These are phyloP conservation scores for Akanthomyces dipterigenus DNA, from an alignment of 2,329 filamentous ascomycete species.

Conservation along the genomic window DNA sequence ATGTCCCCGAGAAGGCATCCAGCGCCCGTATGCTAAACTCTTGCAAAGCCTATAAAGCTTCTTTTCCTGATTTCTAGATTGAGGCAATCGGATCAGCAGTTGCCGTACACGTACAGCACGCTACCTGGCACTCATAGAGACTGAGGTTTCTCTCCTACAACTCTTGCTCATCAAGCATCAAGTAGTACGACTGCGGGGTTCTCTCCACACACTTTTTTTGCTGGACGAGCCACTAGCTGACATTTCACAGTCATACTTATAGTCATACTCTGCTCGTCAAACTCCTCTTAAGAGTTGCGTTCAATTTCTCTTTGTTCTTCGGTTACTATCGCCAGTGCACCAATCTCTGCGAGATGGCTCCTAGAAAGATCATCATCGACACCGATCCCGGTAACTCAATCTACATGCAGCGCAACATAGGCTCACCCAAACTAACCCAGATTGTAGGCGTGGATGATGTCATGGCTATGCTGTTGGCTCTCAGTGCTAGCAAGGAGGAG, in stretches of 20 bases:
- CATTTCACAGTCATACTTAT: not conserved
- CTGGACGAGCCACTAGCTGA: not conserved
- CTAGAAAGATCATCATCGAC: constrained; percentile 82
- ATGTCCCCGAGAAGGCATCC: not conserved
- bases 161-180: not conserved
- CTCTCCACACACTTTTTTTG: constrained; percentile 3
- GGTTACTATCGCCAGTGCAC: not conserved
- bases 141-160: not conserved
- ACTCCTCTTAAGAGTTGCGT: not conserved
- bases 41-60: not conserved
- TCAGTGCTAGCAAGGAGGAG: constrained; percentile 75
- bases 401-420: too few relatives aligned
- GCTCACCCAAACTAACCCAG: constrained; percentile 16
- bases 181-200: constrained; percentile 3
- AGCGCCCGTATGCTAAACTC: not conserved
- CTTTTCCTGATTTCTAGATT: not conserved
- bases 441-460: constrained; percentile 79
- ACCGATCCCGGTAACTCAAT: constrained; percentile 71
- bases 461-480: constrained; percentile 77
- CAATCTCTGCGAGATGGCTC: constrained; percentile 43
- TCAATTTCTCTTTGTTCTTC: not conserved
- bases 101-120: not conserved
- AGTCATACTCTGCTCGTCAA: not conserved
- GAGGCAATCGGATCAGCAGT: not conserved
- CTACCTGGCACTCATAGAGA: not conserved